These are phyloP conservation scores for Termitomyces sp. DNA, from an alignment of 768 basidiomycete species.

Conservation along the genomic window DNA sequence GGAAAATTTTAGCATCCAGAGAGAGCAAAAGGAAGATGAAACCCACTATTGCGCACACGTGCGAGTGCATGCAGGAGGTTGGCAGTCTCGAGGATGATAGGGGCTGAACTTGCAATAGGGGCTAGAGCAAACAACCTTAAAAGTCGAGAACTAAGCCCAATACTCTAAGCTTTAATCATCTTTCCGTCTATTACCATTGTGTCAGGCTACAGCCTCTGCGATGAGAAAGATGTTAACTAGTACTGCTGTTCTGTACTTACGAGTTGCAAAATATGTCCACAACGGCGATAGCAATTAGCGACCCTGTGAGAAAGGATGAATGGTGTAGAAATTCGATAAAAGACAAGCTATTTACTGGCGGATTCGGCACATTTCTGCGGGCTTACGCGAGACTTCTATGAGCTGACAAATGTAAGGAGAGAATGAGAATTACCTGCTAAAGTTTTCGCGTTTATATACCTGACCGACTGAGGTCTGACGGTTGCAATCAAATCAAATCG, in stretches of 20 bases:
- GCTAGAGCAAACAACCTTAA: constrained; percentile 12
- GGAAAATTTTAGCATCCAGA: neutral
- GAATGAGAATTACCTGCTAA: neutral
- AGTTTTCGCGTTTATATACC: neutral
- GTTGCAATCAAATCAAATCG: neutral
- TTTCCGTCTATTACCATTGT: neutral
- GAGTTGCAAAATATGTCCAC: constrained; percentile 9
- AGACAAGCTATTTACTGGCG: constrained; percentile 4
- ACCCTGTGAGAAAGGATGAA: constrained; percentile 2
- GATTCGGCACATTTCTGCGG: constrained; percentile 6
- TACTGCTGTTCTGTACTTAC: neutral
- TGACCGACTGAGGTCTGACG: neutral
- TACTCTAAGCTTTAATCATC: neutral
- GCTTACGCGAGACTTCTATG: neutral
- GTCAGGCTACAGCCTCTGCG: neutral
- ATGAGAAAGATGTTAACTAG: neutral
- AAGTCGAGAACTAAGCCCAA: neutral
- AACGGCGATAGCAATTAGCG: constrained; percentile 6
- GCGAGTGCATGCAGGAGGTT: constrained; percentile 34
- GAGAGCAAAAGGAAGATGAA: too few species aligned
- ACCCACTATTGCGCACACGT: constrained; percentile 41
- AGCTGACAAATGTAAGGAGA: neutral
- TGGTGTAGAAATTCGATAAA: neutral
- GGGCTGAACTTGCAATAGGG: constrained; percentile 47
- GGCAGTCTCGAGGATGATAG: constrained; percentile 39